Evolutionary conservation across 352 stramenopile genomes (phyloP).

Genomic region (Blastocystis sp.): DNA sequence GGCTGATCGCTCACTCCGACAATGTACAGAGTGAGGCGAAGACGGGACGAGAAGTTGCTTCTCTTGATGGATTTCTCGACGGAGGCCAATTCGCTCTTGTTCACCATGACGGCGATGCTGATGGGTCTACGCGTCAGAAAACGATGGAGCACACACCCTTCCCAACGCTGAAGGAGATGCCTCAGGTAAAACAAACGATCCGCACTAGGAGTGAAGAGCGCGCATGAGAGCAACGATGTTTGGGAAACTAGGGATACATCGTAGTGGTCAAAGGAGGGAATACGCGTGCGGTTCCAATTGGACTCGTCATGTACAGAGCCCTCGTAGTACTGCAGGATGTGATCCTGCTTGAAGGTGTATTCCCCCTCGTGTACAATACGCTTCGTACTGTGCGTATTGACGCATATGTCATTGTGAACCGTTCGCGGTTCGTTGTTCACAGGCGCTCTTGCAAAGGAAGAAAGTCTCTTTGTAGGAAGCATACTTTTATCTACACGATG

Average conservation of each 20-base stretch:
- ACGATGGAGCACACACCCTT: not conserved
- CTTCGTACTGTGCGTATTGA: conserved; percentile 6
- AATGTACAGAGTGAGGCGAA: conserved; percentile 46
- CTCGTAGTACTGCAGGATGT: conserved; percentile 47
- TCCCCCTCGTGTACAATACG: not conserved
- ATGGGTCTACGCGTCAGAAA: conserved; percentile 37
- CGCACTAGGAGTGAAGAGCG: not conserved
- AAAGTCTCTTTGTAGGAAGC: too few species aligned
- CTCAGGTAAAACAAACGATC: conserved; percentile 54
- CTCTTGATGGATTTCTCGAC: conserved; percentile 20
- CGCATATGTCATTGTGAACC: conserved; percentile 33
- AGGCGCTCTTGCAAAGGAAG: not conserved
- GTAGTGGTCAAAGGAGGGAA: conserved; percentile 5
- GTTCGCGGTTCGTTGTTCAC: not conserved
- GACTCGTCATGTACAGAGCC: conserved; percentile 16
- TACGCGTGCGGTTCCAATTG: conserved; percentile 4
- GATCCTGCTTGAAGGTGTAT: conserved; percentile 33
- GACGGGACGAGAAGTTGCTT: conserved; percentile 23
- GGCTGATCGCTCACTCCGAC: not conserved
- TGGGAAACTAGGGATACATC: conserved; percentile 51
- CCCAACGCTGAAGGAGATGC: conserved; percentile 37
- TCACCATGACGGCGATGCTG: conserved; percentile 29
- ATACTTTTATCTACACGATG: too few species aligned
- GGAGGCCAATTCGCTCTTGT: not conserved
- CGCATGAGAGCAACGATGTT: not conserved